Base-by-base conservation (phyloP, 352 stramenopile genomes). In the Phytophthora constricta region DNA sequence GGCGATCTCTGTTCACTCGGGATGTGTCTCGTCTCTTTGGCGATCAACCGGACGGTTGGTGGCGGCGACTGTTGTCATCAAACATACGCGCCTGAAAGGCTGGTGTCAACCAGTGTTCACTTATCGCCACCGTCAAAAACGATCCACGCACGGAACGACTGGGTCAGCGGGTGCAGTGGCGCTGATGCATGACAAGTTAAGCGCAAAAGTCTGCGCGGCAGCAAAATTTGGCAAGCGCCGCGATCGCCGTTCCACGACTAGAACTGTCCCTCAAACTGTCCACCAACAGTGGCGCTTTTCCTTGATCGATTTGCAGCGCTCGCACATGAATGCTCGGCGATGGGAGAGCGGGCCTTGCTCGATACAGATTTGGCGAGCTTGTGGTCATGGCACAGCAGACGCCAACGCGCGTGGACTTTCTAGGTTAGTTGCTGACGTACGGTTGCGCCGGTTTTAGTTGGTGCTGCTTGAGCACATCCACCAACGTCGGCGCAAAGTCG, bases 271-370 rank as follows among this genome's bases (percentile, higher is more conserved):
- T 50, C 39, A 48, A 65, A 48, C 27, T 60, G 49, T 54, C 27
- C 47, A 49, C 14, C 50, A 37, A 46, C 45, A 58, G 17, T 49
- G 47, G 49, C 28, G 48, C 54, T 60, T 46, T 53, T 63, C 26
- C 51, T 42, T 43, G n/a, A 17, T 62, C n/a, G 60, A 68, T 68
- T 68, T 68, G 60, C 33, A 67, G 51, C 43, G 60, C 57, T 25
- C 43, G 33, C 56, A 55, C 51, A 51, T 53, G 45, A 68, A 58
- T 67, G 33, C 61, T 68, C 43, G 14, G 33, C 17, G 27, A 39
- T 19, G 47, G 27, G n/a, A n/a, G n/a, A n/a, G n/a, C n/a, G n/a
- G 13, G 31, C 7, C 31, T 13, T 37, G 31, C 31, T 37, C 31
- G 13, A 37, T 37, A 11, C 31, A 23, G 50, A 68, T 68, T n/a